Evolutionary conservation across 2,329 filamentous ascomycete species (phyloP).

Genomic region (Fusarium bactridioides): DNA sequence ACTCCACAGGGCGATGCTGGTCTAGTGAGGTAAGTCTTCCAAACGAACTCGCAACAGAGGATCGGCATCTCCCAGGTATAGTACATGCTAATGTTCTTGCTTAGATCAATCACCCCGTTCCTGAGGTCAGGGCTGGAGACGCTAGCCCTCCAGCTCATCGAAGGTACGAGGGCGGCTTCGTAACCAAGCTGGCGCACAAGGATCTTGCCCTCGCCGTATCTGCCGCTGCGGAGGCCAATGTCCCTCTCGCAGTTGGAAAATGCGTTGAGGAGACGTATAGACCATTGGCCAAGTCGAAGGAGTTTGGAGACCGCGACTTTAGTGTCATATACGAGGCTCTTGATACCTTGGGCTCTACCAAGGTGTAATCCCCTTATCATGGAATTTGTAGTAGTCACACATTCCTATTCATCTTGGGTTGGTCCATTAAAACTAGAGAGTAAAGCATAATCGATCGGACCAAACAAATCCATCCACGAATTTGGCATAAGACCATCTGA

Average conservation of each 20-base stretch:
- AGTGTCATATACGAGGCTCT: background rate
- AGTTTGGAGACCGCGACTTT: background rate
- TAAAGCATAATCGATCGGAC: background rate
- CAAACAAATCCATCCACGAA: background rate
- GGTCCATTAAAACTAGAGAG: background rate
- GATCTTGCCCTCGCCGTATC: background rate
- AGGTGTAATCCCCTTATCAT: accelerated
- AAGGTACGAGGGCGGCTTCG: background rate
- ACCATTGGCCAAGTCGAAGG: background rate
- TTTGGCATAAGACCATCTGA: background rate
- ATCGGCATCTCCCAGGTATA: accelerated
- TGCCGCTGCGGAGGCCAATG: background rate
- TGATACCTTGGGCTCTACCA: background rate
- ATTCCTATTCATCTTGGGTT: background rate
- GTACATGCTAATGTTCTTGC: background rate
- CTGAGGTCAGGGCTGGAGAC: background rate
- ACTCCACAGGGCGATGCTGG: background rate
- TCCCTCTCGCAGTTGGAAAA: background rate
- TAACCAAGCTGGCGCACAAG: background rate
- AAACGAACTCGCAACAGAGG: too few species aligned
- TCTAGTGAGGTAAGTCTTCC: background rate
- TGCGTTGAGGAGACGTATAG: background rate
- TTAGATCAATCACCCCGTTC: background rate
- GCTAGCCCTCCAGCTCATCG: background rate
- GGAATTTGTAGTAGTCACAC: background rate